Evolutionary conservation across 306 rosid species (phyloP).

Genomic region (Lathyrus tuberosus): DNA sequence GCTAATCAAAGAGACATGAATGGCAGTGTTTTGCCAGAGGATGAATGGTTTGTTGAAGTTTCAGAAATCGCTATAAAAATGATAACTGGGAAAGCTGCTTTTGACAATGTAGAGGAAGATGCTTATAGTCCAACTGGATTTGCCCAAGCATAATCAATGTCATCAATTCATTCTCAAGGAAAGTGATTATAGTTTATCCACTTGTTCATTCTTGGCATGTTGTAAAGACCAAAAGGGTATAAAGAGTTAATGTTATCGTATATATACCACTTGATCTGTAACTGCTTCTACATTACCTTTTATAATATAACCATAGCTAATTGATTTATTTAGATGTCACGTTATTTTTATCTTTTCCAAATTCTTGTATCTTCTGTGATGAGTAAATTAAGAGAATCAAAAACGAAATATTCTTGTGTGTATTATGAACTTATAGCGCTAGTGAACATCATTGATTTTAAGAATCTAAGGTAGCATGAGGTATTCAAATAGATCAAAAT

Average conservation of each 20-base stretch:
- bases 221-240: constrained; percentile 11
- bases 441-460: too few species aligned
- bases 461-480: too few species aligned
- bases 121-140: constrained; percentile 66
- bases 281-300: constrained; percentile 29
- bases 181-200: constrained; percentile 43
- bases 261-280: not conserved
- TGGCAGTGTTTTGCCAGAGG: constrained; percentile 78
- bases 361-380: not conserved
- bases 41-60: constrained; percentile 94
- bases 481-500: too few species aligned
- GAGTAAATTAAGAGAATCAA: not conserved
- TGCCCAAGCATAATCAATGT: constrained; percentile 48
- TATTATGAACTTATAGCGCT: too few species aligned
- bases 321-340: constrained; percentile 14
- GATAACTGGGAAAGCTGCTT: constrained; percentile 70
- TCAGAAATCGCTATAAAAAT: constrained; percentile 81
- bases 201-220: constrained; percentile 16
- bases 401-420: not conserved
- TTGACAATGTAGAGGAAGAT: constrained; percentile 59
- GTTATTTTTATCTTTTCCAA: constrained; percentile 3
- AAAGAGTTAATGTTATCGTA: constrained; percentile 10
- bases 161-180: constrained; percentile 56
- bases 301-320: constrained; percentile 19
- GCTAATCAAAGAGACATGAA: constrained; percentile 27